A percentile compares a stretch with the other conserved stretches of the same genome.
Evolutionary conservation across 768 basidiomycete genomes (phyloP).

Genomic region (Termitomyces sp.): DNA sequence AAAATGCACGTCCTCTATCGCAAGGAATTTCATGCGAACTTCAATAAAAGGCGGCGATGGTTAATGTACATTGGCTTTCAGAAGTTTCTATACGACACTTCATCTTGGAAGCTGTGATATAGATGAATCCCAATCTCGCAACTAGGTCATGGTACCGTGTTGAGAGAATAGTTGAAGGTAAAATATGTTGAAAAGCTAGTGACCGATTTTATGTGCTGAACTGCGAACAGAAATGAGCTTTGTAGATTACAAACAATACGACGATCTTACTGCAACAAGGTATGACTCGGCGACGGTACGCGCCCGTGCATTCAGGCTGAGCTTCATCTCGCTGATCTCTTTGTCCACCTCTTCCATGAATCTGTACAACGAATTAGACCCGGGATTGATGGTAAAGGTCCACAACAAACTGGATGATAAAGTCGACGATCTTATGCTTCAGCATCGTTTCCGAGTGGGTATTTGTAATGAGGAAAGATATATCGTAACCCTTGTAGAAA

Average conservation of each 20-base stretch:
- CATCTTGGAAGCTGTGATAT: background rate
- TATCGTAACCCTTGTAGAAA: constrained; percentile 86
- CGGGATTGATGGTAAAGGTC: constrained; percentile 1
- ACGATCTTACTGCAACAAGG: constrained; percentile 71
- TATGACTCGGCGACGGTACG: constrained; percentile 98
- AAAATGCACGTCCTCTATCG: background rate
- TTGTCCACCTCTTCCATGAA: constrained; percentile 99
- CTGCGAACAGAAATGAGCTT: constrained; percentile 20
- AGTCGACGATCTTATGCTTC: constrained; percentile 99
- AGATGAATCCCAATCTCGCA: background rate
- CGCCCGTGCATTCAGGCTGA: constrained; percentile 92
- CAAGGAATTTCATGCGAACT: background rate
- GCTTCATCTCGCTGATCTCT: constrained; percentile 99
- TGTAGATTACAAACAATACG: background rate
- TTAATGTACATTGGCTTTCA: background rate
- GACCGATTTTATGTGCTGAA: constrained; percentile 33
- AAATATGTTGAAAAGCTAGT: background rate
- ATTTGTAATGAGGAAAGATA: constrained; percentile 97
- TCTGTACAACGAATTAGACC: constrained; percentile 34
- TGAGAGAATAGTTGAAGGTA: background rate
- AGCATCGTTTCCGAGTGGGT: constrained; percentile 97
- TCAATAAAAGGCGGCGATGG: background rate
- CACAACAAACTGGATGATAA: constrained; percentile 87
- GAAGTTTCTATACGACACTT: background rate
- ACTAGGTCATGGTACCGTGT: background rate